Percentiles rank a stretch among this genome's conserved stretches.
Conservation (phyloP, 202 grass and related monocot genomes). For the Saccharum hybrid region DNA sequence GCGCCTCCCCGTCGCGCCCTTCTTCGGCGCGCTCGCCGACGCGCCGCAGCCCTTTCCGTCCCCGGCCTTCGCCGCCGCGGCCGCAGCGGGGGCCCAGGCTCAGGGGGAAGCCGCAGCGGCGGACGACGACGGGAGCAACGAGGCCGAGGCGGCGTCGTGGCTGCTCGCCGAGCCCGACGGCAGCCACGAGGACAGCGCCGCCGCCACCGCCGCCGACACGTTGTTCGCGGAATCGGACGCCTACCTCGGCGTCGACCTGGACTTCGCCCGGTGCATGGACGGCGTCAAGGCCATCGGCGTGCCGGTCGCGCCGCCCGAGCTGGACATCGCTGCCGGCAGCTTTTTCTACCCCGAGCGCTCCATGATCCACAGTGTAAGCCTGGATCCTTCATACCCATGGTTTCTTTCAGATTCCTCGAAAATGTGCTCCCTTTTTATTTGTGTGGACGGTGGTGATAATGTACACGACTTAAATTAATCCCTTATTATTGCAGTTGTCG, state of each 20-base stretch:
- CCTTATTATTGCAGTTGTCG: slow-evolving; percentile 54
- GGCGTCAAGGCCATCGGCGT: slow-evolving; percentile 59
- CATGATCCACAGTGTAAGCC: slow-evolving; percentile 60
- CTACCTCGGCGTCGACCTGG: slow-evolving; percentile 56
- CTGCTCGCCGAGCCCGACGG: slow-evolving; percentile 64
- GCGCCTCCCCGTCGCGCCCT: not conserved
- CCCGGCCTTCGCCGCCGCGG: not conserved
- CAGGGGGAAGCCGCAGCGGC: not conserved
- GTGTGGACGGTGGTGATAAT: too few species aligned
- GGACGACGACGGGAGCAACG: slow-evolving; percentile 48
- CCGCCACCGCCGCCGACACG: not conserved
- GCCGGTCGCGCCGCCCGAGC: slow-evolving; percentile 37
- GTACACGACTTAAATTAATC: not conserved
- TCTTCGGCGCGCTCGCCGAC: slow-evolving; percentile 56
- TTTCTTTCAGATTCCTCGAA: too few species aligned
- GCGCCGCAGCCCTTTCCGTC: slow-evolving; percentile 18
- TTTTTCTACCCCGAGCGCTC: slow-evolving; percentile 45
- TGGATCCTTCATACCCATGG: not conserved
- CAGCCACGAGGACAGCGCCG: slow-evolving; percentile 37
- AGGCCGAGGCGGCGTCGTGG: slow-evolving; percentile 78
- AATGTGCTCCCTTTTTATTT: too few species aligned
- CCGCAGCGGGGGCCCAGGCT: not conserved
- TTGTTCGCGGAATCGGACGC: slow-evolving; percentile 45
- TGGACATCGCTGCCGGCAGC: slow-evolving; percentile 36
- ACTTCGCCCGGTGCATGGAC: slow-evolving; percentile 51